Conservation (phyloP, 2,329 filamentous ascomycete genomes). For the Rhytidhysteron rufulum region DNA sequence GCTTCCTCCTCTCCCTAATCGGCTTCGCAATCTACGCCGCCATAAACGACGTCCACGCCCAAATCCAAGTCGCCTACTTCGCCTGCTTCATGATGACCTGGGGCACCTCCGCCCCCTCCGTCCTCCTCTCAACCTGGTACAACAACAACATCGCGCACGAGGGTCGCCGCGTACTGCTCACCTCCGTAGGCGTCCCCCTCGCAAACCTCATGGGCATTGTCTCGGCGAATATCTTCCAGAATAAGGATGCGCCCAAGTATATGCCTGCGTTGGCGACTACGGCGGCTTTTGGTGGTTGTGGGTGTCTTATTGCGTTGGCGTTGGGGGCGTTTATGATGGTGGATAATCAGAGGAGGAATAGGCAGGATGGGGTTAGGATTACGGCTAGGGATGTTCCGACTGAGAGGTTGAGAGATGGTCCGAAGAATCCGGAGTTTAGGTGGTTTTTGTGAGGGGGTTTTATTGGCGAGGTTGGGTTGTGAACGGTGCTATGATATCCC, state of each 20-base stretch:
- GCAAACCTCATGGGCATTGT: slow-evolving; percentile 76
- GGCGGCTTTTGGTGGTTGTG: slow-evolving; percentile 59
- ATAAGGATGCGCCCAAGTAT: slow-evolving; percentile 63
- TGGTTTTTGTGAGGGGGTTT: slow-evolving; percentile 30
- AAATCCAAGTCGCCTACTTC: slow-evolving; percentile 68
- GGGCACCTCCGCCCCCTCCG: slow-evolving; percentile 71
- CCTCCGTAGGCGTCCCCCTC: slow-evolving; percentile 67
- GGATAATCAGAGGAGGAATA: slow-evolving; percentile 61
- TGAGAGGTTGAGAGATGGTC: slow-evolving; percentile 43
- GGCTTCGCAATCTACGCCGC: slow-evolving; percentile 77
- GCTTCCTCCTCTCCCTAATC: slow-evolving; percentile 69
- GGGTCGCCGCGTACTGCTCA: slow-evolving; percentile 65
- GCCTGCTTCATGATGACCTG: slow-evolving; percentile 80
- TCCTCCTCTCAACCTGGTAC: slow-evolving; percentile 67
- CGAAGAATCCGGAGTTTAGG: slow-evolving; percentile 40
- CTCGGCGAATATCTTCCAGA: slow-evolving; percentile 63
- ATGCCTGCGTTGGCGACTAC: slow-evolving; percentile 63
- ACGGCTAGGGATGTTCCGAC: slow-evolving; percentile 50
- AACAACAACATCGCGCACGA: slow-evolving; percentile 82
- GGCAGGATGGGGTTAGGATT: slow-evolving; percentile 52
- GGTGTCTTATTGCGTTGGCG: slow-evolving; percentile 52
- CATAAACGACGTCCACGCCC: slow-evolving; percentile 58
- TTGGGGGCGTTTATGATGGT: slow-evolving; percentile 61
- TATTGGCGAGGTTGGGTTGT: not conserved
- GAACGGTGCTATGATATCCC: no score